Base-by-base conservation (phyloP, 768 basidiomycete genomes). In the Scleroderma citrinum region DNA sequence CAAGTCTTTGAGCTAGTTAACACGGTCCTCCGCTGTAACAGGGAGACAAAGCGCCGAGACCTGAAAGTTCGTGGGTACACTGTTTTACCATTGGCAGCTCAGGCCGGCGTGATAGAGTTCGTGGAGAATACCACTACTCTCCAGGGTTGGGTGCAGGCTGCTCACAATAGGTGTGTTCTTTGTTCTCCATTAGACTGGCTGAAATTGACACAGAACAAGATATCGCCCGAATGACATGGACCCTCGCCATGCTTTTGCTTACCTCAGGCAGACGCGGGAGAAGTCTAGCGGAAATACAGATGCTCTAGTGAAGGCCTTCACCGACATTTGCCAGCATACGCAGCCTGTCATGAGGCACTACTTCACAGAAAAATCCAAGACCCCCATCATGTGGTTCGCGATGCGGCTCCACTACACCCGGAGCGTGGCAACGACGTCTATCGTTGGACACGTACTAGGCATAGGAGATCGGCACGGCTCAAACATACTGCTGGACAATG, bases 1-100 rank as follows among this genome's bases (percentile, higher is more conserved):
- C 96, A 99, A 67, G 92, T 96, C 2, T 99, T 99, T 59, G 81
- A 81, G 17, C 75, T 98, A 17, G 86, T 93, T 48, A 97, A 98
- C 54, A 68, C 76, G 8, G 76, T 97, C 2, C 76, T 99, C 14
- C 60, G 60, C 2, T 73, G 73, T 16, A 92, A 99, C 63, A 74
- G 82, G 29, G 82, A 88, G 57, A 92, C 93, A 0, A 74, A 76
- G 45, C 76, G 78, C 46, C 82, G 96, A 10, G 69, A 80, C 35
- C 72, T 99, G 20, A 71, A 72, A 36, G 81, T 96, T 48, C 77
- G 92, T 17, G 85, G 81, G 8, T 99, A 98, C 68, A 92, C 83
- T 52, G 89, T 98, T 47, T 74, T 98, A 16, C 93, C 95, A 1
- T 75, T 99, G 1, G 82, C 84, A 7, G 63, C 79, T 6, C 78